Conservation (phyloP, 805 yeast genomes). For the Spathaspora girioi region DNA sequence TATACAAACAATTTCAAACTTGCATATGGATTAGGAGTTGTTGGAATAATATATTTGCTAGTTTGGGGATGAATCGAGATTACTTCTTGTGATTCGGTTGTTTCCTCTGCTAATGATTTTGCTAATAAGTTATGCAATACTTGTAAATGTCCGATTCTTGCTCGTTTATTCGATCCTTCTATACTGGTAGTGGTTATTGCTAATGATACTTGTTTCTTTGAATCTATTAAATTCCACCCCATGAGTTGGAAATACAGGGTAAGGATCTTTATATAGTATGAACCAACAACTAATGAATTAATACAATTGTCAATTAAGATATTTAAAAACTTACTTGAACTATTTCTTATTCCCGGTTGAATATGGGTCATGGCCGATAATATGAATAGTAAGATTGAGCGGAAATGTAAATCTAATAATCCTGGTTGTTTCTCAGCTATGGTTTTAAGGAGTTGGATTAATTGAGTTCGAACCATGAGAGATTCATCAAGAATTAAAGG, state of each 20-base stretch:
- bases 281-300: slow-evolving; percentile 48
- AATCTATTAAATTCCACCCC: slow-evolving; percentile 60
- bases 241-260: slow-evolving; percentile 64
- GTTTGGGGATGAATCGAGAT: slow-evolving; percentile 45
- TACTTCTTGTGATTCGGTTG: slow-evolving; percentile 13
- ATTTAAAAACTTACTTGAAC: slow-evolving; percentile 65
- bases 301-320: slow-evolving; percentile 51
- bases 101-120: slow-evolving; percentile 31
- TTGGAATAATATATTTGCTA: slow-evolving; percentile 49
- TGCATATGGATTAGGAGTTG: slow-evolving; percentile 59
- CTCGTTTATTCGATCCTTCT: slow-evolving; percentile 31
- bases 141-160: slow-evolving; percentile 38
- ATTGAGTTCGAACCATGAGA: slow-evolving; percentile 56
- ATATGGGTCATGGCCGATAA: slow-evolving; percentile 95
- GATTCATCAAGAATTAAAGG: slow-evolving; percentile 70
- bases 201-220: slow-evolving; percentile 30
- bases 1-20: slow-evolving; percentile 57
- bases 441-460: slow-evolving; percentile 44
- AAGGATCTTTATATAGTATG: slow-evolving; percentile 68
- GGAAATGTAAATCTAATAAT: slow-evolving; percentile 57
- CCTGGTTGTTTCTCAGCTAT: slow-evolving; percentile 50
- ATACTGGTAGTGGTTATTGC: slow-evolving; percentile 32
- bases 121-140: slow-evolving; percentile 42
- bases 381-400: slow-evolving; percentile 63
- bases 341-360: slow-evolving; percentile 67